Base-by-base conservation (phyloP, 192 early-diverging fungal species). In the Mortierella claussenii region DNA sequence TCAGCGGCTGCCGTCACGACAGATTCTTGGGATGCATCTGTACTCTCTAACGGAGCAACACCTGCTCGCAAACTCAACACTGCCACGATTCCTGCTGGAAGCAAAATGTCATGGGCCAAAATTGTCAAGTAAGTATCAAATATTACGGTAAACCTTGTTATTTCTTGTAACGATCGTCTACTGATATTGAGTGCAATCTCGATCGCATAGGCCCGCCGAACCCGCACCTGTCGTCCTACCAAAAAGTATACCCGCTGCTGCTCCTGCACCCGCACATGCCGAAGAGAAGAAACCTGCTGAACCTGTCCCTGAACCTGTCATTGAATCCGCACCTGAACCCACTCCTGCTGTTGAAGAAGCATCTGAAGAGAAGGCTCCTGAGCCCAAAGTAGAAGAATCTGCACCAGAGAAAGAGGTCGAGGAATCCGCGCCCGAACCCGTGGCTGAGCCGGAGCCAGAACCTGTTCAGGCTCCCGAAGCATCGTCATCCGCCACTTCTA, bases 31-130 rank as follows among this genome's bases (percentile, higher is more conserved):
- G 69, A 34, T 10, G n/a, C 79, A 59, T 28, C 44, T 4, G 45
- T 43, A 45, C 24, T n/a, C 7, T 31, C 52, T 3, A 34, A n/a
- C 18, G 28, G 57, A 15, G 23, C 57, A 30, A 44, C 65, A 17
- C 54, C 65, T 17, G 34, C 69, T 21, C 63, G 68, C 31, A 81
- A 66, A 53, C 31, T 69, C 51, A 74, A 76, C 61, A 67, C 64
- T 17, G 43, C 73, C 37, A 82, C 80, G 9, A 79, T 79, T 52
- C 74, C 80, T 47, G 45, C 69, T 17, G 69, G 66, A 52, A 53
- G 55, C 47, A 83, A 82, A 52, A 55, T 76, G 58, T 89, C 88
- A 56, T 89, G 88, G 88, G 88, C 88, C 42, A 84, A 88, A 45
- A 80, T 89, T 49, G 86, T 88, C 30, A 88, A 88, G 88, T 89